Conservation (phyloP, 2,329 filamentous ascomycete genomes). For the Alternaria gansuensis region DNA sequence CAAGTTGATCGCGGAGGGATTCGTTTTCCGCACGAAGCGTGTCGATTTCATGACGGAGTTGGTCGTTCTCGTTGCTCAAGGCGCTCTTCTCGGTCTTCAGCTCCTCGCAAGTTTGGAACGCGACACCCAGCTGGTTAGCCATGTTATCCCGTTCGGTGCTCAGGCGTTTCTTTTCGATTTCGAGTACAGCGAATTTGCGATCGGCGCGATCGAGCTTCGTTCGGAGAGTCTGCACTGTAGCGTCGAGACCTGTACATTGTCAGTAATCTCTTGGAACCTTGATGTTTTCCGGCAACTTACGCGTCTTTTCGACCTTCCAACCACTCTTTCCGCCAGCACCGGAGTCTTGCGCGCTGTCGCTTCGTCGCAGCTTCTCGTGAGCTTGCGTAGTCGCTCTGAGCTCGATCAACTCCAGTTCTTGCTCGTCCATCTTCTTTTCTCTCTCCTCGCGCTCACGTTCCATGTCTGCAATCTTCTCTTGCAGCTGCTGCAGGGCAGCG, state of each 20-base stretch:
- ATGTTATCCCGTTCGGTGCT: constrained; percentile 72
- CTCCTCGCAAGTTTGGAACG: constrained; percentile 66
- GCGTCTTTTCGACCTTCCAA: constrained; percentile 62
- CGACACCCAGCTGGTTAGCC: constrained; percentile 68
- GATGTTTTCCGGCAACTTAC: constrained; percentile 55
- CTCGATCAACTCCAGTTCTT: constrained; percentile 62
- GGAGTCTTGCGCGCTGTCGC: constrained; percentile 62
- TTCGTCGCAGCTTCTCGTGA: constrained; percentile 52
- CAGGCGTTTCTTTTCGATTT: constrained; percentile 70
- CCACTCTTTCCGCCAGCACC: constrained; percentile 47
- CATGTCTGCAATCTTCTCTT: constrained; percentile 65
- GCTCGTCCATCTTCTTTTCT: constrained; percentile 60
- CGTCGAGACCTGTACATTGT: constrained; percentile 62
- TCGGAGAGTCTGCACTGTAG: constrained; percentile 68
- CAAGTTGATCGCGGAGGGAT: constrained; percentile 45
- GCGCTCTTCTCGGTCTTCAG: constrained; percentile 58
- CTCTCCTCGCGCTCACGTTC: constrained; percentile 64
- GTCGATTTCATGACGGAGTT: constrained; percentile 51
- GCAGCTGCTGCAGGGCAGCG: constrained; percentile 65
- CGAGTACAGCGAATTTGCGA: constrained; percentile 68
- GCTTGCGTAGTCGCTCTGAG: constrained; percentile 60
- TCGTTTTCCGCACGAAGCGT: constrained; percentile 48
- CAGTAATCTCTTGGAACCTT: constrained; percentile 8
- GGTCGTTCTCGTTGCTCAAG: constrained; percentile 48
- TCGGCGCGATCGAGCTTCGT: constrained; percentile 69